Conservation (phyloP, 345 rosid genomes). For the Euclidium syriacum region DNA sequence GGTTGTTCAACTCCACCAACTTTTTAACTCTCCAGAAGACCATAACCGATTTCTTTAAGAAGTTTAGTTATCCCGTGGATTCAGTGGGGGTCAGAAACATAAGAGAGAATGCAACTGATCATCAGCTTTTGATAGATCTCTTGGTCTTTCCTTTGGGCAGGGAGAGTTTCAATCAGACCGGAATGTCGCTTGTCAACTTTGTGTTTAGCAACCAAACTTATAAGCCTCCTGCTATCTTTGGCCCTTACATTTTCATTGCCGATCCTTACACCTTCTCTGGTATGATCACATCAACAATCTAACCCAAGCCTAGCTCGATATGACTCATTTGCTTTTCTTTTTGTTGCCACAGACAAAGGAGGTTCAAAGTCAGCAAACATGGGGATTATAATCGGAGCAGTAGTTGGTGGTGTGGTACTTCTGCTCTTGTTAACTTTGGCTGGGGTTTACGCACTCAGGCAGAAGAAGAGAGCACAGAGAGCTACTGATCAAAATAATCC, state of each 20-base stretch:
- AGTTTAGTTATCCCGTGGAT: slow-evolving; percentile 53
- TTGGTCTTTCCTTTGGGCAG: slow-evolving; percentile 46
- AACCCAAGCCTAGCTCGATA: background rate
- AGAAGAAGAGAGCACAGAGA: slow-evolving; percentile 66
- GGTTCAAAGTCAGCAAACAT: slow-evolving; percentile 39
- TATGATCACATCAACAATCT: slow-evolving; percentile 22
- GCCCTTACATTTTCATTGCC: slow-evolving; percentile 54
- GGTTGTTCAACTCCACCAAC: slow-evolving; percentile 35
- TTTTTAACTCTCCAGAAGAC: slow-evolving; percentile 32
- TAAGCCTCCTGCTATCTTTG: slow-evolving; percentile 52
- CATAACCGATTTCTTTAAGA: slow-evolving; percentile 27
- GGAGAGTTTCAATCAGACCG: slow-evolving; percentile 47
- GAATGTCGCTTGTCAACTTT: slow-evolving; percentile 39
- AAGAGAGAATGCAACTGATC: slow-evolving; percentile 35
- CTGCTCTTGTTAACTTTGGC: slow-evolving; percentile 49
- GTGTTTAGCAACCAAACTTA: slow-evolving; percentile 55
- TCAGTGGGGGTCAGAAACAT: slow-evolving; percentile 52
- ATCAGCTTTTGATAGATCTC: slow-evolving; percentile 43
- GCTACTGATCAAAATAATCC: slow-evolving; percentile 59
- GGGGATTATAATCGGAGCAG: slow-evolving; percentile 63
- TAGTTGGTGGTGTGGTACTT: slow-evolving; percentile 50
- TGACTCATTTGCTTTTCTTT: background rate
- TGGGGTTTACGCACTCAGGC: slow-evolving; percentile 61
- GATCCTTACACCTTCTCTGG: slow-evolving; percentile 44
- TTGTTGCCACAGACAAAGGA: background rate